Conservation (phyloP, 73 alveolate species). For the Effrenium voratum region DNA sequence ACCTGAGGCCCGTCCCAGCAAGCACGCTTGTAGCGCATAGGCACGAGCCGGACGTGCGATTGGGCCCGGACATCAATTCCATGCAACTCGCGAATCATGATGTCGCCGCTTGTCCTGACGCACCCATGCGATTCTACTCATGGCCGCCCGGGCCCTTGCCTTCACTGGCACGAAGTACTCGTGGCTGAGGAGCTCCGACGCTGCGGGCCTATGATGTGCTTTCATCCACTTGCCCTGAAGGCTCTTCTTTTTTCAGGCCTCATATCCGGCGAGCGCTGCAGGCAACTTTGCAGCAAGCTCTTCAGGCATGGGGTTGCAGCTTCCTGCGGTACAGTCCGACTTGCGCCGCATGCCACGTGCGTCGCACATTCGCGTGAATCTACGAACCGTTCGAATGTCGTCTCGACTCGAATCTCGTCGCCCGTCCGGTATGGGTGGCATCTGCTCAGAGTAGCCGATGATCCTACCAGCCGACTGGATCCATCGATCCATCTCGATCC, state of each 20-base stretch:
- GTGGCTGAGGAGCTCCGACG: slow-evolving; percentile 64
- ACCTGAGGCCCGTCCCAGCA: too few relatives aligned
- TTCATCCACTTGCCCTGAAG: too few relatives aligned
- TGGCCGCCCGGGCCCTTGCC: background rate
- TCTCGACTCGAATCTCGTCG: too few relatives aligned
- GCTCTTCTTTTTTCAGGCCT: slow-evolving; percentile 35
- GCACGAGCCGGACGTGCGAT: too few relatives aligned
- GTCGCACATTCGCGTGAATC: too few relatives aligned
- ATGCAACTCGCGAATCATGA: slow-evolving; percentile 74
- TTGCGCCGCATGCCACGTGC: too few relatives aligned
- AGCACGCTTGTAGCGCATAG: too few relatives aligned
- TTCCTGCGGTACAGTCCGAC: too few relatives aligned
- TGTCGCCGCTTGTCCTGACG: slow-evolving; percentile 55
- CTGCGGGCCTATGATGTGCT: slow-evolving; percentile 54
- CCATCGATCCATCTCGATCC: too few relatives aligned
- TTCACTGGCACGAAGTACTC: slow-evolving; percentile 89
- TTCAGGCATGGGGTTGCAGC: slow-evolving; percentile 5
- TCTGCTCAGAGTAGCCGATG: slow-evolving; percentile 57
- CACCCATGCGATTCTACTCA: background rate
- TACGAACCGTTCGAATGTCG: too few relatives aligned
- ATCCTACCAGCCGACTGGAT: too few relatives aligned
- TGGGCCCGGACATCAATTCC: slow-evolving; percentile 35
- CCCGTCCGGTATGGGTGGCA: slow-evolving; percentile 73
- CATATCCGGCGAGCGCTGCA: slow-evolving; percentile 66
- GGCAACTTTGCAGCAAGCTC: slow-evolving; percentile 66